Conservation (phyloP, 2,329 filamentous ascomycete genomes). For the Pseudogymnoascus sp. region DNA sequence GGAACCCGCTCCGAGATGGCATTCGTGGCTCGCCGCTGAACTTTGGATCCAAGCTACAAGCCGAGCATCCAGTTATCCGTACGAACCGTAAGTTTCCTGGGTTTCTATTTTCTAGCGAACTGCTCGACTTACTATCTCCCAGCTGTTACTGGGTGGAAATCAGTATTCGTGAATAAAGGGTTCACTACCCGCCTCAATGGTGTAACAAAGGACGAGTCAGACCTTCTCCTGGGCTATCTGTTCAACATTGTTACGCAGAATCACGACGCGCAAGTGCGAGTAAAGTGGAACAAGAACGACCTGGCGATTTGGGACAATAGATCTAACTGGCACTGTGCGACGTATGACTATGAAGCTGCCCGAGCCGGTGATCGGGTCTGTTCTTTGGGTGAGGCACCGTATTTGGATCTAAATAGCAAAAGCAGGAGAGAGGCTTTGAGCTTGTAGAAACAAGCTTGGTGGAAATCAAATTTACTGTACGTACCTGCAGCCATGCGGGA, state of each 20-base stretch:
- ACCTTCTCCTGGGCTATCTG: slow-evolving; percentile 29
- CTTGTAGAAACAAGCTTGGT: neutral
- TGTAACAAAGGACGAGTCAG: slow-evolving; percentile 45
- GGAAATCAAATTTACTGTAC: neutral
- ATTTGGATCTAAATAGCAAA: neutral
- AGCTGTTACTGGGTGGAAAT: slow-evolving; percentile 48
- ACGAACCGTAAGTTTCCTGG: slow-evolving; percentile 41
- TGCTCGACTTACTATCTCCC: neutral
- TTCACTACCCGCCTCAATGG: slow-evolving; percentile 49
- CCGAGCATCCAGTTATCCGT: slow-evolving; percentile 42
- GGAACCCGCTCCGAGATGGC: slow-evolving; percentile 29
- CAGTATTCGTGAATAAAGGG: slow-evolving; percentile 37
- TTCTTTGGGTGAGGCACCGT: slow-evolving; percentile 36
- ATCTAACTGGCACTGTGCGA: slow-evolving; percentile 44
- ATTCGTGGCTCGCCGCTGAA: slow-evolving; percentile 50
- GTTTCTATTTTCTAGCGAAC: neutral
- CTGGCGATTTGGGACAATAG: slow-evolving; percentile 60
- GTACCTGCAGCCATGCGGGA: neutral
- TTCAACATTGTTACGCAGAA: slow-evolving; percentile 44
- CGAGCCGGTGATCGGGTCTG: slow-evolving; percentile 40
- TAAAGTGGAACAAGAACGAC: slow-evolving; percentile 45
- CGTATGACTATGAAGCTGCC: slow-evolving; percentile 50
- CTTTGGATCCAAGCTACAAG: slow-evolving; percentile 39
- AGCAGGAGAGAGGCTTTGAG: neutral
- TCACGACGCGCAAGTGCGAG: slow-evolving; percentile 49